Conservation (phyloP, 1,284 basidiomycete genomes). For the Papiliotrema flavescens region DNA sequence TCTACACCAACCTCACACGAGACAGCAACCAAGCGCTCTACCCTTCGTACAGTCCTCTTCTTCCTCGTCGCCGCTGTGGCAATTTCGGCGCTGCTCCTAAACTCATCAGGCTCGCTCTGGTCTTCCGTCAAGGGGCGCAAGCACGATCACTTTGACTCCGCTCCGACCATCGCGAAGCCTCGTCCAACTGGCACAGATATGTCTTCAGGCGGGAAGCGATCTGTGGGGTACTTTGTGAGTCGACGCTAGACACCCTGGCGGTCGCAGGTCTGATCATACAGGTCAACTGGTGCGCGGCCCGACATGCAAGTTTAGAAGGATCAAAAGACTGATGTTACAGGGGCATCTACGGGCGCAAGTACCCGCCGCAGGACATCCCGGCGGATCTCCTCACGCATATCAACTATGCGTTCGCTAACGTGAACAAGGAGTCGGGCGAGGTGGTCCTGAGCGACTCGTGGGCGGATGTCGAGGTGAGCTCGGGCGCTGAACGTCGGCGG, state of each 20-base stretch:
- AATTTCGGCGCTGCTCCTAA: background rate
- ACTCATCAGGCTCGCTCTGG: background rate
- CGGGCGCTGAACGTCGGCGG: background rate
- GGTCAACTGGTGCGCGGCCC: slow-evolving; percentile 13
- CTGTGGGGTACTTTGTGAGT: slow-evolving; percentile 38
- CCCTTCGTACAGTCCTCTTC: background rate
- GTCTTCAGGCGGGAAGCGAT: slow-evolving; percentile 1
- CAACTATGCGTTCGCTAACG: slow-evolving; percentile 85
- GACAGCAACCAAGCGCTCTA: background rate
- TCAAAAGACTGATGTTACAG: slow-evolving; percentile 39
- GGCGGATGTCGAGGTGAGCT: slow-evolving; percentile 70
- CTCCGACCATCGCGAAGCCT: too few species aligned
- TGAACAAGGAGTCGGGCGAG: slow-evolving; percentile 62
- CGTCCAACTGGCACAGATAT: too few species aligned
- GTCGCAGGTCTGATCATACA: background rate
- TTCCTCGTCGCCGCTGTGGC: background rate
- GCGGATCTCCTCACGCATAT: slow-evolving; percentile 68
- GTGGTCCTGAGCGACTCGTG: slow-evolving; percentile 73
- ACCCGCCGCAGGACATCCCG: slow-evolving; percentile 65
- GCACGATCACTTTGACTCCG: too few species aligned
- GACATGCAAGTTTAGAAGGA: too few species aligned
- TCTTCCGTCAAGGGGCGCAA: background rate
- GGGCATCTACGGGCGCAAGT: slow-evolving; percentile 95
- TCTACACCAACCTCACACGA: background rate
- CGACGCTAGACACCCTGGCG: background rate